A percentile compares a stretch with the other conserved stretches of the same genome.
phyloP scores from a whole-genome alignment of 768 basidiomycete genomes.

The Rhodocollybia butyracea region DNA sequence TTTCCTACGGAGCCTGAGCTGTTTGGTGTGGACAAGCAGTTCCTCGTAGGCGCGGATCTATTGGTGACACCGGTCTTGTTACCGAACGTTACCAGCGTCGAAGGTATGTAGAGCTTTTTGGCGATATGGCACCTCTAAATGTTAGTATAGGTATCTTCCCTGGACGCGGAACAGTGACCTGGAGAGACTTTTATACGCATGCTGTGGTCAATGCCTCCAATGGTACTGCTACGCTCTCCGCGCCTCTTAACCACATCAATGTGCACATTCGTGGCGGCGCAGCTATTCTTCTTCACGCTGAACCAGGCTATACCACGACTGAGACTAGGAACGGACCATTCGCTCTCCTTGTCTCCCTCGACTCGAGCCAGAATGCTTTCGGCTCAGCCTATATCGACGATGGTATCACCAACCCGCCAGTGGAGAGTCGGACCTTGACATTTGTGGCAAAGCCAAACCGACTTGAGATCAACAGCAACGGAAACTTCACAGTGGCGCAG shows the following conservation, averaged over 20 bases:
- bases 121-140: background rate
- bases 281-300: slow-evolving; percentile 57
- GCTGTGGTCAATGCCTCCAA: slow-evolving; percentile 43
- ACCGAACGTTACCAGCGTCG: slow-evolving; percentile 65
- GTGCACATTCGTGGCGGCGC: slow-evolving; percentile 73
- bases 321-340: slow-evolving; percentile 64
- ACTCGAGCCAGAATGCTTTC: slow-evolving; percentile 43
- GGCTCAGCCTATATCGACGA: slow-evolving; percentile 71
- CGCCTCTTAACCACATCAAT: slow-evolving; percentile 73
- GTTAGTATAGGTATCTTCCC: slow-evolving; percentile 56
- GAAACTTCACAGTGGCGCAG: slow-evolving; percentile 42
- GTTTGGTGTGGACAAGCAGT: slow-evolving; percentile 63
- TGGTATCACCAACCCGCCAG: slow-evolving; percentile 58
- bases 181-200: slow-evolving; percentile 77
- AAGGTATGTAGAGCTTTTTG: slow-evolving; percentile 37
- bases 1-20: slow-evolving; percentile 70
- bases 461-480: slow-evolving; percentile 36
- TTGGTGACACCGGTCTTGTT: slow-evolving; percentile 74
- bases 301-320: slow-evolving; percentile 64
- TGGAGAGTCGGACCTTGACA: slow-evolving; percentile 44
- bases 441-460: slow-evolving; percentile 34
- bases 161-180: slow-evolving; percentile 51
- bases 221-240: slow-evolving; percentile 39
- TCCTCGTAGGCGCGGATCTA: slow-evolving; percentile 66
- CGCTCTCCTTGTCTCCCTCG: slow-evolving; percentile 57